Percentiles rank a stretch among this genome's conserved stretches.
Evolutionary conservation across 331 rosid species (phyloP).

Genomic region (Telfairia occidentalis): DNA sequence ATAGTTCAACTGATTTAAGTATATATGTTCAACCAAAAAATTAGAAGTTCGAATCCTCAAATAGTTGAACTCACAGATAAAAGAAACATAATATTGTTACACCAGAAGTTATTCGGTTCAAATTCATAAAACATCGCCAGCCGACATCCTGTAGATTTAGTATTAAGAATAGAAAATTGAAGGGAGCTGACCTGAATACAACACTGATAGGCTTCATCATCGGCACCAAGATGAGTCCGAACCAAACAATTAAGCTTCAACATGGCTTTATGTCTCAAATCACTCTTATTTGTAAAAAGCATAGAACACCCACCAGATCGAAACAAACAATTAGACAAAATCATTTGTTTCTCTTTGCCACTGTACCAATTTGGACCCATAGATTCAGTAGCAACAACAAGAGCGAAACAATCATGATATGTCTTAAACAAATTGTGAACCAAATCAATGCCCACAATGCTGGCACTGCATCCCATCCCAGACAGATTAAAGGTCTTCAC

Average conservation of each 20-base stretch:
- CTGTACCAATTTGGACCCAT: constrained; percentile 67
- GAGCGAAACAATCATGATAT: constrained; percentile 25
- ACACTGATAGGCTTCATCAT: constrained; percentile 56
- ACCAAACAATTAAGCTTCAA: constrained; percentile 47
- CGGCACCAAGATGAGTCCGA: constrained; percentile 52
- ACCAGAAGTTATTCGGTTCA: too few relatives aligned
- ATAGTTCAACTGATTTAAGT: too few relatives aligned
- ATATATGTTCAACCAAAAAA: too few relatives aligned
- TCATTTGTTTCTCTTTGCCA: constrained; percentile 55
- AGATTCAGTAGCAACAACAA: constrained; percentile 67
- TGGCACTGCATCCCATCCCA: constrained; percentile 85
- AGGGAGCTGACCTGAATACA: constrained; percentile 26
- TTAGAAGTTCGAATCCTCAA: too few relatives aligned
- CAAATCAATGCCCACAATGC: constrained; percentile 57
- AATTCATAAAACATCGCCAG: too few relatives aligned
- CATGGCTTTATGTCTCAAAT: constrained; percentile 26
- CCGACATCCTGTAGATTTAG: too few relatives aligned
- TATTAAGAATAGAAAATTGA: too few relatives aligned
- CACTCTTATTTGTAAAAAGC: constrained; percentile 48
- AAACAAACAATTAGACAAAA: constrained; percentile 69
- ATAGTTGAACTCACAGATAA: too few relatives aligned
- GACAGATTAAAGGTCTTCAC: constrained; percentile 49
- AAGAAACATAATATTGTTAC: too few relatives aligned
- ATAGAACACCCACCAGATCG: constrained; percentile 70
- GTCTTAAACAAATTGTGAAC: constrained; percentile 51